Conservation (phyloP, 345 rosid species). For the Turnera subulata region DNA sequence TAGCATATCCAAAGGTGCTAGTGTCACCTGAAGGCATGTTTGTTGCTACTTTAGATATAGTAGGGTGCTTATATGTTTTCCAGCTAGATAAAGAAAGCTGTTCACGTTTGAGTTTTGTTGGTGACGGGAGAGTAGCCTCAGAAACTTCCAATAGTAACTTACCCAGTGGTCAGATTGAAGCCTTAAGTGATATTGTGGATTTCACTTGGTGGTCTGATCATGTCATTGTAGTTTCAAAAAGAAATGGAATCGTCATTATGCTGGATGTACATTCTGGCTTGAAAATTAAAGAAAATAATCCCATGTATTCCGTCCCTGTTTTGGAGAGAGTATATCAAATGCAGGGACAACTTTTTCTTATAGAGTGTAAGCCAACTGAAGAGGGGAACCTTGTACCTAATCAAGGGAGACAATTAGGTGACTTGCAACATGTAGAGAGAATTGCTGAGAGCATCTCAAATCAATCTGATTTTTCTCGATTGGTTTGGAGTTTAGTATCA, state of each 20-base stretch:
- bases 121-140: slow-evolving; percentile 28
- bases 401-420: slow-evolving; percentile 29
- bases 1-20: slow-evolving; percentile 67
- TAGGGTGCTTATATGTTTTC: slow-evolving; percentile 61
- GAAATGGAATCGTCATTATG: slow-evolving; percentile 49
- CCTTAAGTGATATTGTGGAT: slow-evolving; percentile 48
- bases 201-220: slow-evolving; percentile 96
- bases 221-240: slow-evolving; percentile 53
- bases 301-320: slow-evolving; percentile 51
- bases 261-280: slow-evolving; percentile 48
- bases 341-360: slow-evolving; percentile 59
- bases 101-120: slow-evolving; percentile 33
- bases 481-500: slow-evolving; percentile 70
- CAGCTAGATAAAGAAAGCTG: slow-evolving; percentile 42
- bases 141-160: slow-evolving; percentile 23
- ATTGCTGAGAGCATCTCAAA: slow-evolving; percentile 27
- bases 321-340: slow-evolving; percentile 52
- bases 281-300: slow-evolving; percentile 49
- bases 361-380: slow-evolving; percentile 49
- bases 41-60: slow-evolving; percentile 66
- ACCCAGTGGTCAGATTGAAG: slow-evolving; percentile 22
- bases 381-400: slow-evolving; percentile 26
- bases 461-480: slow-evolving; percentile 32
- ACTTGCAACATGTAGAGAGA: slow-evolving; percentile 24
- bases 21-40: slow-evolving; percentile 68